Evolutionary conservation across 345 rosid genomes (phyloP).

Genomic region (Limnanthes douglasii): DNA sequence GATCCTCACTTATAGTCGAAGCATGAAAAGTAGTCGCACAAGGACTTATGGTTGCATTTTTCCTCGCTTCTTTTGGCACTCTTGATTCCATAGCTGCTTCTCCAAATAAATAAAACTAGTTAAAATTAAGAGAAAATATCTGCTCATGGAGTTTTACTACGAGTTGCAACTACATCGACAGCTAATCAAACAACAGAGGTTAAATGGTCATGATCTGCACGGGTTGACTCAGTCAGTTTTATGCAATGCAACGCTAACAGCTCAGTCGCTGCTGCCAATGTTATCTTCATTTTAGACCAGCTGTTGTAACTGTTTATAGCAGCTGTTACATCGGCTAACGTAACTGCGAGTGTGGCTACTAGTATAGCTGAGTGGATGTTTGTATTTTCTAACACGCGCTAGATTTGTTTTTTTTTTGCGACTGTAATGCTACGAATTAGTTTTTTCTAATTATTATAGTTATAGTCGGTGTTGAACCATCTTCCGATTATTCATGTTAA

Average conservation of each 20-base stretch:
- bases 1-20: constrained; percentile 17
- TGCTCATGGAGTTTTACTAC: constrained; percentile 11
- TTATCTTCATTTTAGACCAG: constrained; percentile 52
- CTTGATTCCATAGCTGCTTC: constrained; percentile 72
- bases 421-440: constrained; percentile 5
- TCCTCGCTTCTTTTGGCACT: constrained; percentile 76
- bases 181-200: constrained; percentile 65
- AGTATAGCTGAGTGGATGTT: constrained; percentile 13
- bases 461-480: constrained; percentile 18
- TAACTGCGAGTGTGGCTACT: constrained; percentile 15
- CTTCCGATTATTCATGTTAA: constrained; percentile 9
- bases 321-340: constrained; percentile 16
- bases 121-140: constrained; percentile 2
- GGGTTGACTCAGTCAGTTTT: constrained; percentile 63
- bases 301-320: constrained; percentile 8
- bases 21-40: constrained; percentile 30
- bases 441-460: no score
- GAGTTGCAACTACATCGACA: constrained; percentile 88
- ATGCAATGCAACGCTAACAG: constrained; percentile 82
- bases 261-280: constrained; percentile 80
- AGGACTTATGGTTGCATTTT: constrained; percentile 77
- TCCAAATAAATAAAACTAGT: constrained; percentile 13
- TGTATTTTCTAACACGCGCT: constrained; percentile 13
- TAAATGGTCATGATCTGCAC: constrained; percentile 61
- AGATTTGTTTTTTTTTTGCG: constrained; percentile 12